Conservation (phyloP, 169 alveolate species). For the Plasmodium reichenowi region DNA sequence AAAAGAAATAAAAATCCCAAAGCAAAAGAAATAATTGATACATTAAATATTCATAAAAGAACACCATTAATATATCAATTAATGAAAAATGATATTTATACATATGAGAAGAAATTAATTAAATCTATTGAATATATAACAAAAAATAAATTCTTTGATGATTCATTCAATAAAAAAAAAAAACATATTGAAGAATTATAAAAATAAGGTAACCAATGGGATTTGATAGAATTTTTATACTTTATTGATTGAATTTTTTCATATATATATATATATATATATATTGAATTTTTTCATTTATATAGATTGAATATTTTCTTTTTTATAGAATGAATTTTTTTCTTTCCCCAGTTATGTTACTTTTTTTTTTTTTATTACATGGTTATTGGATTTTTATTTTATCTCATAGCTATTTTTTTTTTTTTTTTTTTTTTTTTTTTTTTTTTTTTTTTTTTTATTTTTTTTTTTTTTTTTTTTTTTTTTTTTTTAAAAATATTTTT, state of each 20-base stretch:
- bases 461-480: too few species aligned
- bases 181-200: conserved; percentile 7
- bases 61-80: conserved; percentile 72
- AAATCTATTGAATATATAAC: conserved; percentile 53
- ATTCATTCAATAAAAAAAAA: neutral
- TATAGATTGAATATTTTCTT: neutral
- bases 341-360: too few species aligned
- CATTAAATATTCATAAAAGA: conserved; percentile 60
- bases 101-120: conserved; percentile 59
- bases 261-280: neutral
- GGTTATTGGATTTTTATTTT: too few species aligned
- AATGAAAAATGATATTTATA: conserved; percentile 69
- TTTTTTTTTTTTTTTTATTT: too few species aligned
- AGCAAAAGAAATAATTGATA: conserved; percentile 16
- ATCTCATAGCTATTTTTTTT: too few species aligned
- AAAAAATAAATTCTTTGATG: conserved; percentile 61
- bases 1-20: neutral
- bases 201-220: neutral
- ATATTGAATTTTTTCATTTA: neutral
- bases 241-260: neutral
- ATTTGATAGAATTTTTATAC: neutral
- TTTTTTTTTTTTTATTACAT: too few species aligned
- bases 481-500: too few species aligned
- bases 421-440: too few species aligned
- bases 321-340: neutral